Evolutionary conservation across 768 basidiomycete species (phyloP).

Genomic region (Kwoniella mangroviensis): DNA sequence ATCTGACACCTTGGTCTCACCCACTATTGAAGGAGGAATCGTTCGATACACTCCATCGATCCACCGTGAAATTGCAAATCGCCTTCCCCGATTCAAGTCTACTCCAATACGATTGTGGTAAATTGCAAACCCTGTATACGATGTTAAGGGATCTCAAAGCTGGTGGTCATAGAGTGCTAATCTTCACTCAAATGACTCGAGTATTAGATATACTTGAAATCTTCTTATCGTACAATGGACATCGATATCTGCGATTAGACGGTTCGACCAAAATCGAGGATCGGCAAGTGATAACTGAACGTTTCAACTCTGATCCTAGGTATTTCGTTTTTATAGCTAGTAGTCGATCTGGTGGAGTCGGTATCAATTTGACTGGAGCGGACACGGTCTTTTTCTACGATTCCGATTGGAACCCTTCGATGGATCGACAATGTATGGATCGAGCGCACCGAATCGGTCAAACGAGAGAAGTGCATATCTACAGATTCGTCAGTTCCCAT

Average conservation of each 20-base stretch:
- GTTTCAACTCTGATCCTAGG: constrained; percentile 60
- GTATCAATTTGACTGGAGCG: constrained; percentile 74
- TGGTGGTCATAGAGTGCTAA: constrained; percentile 85
- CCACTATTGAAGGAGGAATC: constrained; percentile 54
- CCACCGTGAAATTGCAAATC: constrained; percentile 83
- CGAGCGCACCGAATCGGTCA: constrained; percentile 59
- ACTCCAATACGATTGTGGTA: constrained; percentile 94
- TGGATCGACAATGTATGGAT: constrained; percentile 62
- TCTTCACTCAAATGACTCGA: constrained; percentile 97
- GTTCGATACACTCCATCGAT: constrained; percentile 75
- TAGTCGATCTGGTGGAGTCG: constrained; percentile 67
- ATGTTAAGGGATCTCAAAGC: constrained; percentile 82
- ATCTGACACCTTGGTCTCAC: constrained; percentile 52
- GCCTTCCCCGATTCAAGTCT: constrained; percentile 89
- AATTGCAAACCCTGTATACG: constrained; percentile 80
- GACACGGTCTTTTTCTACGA: constrained; percentile 62
- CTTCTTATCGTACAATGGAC: constrained; percentile 89
- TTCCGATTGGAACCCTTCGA: constrained; percentile 60
- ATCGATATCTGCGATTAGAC: constrained; percentile 90
- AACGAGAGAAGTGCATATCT: constrained; percentile 76
- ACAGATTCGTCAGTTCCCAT: constrained; percentile 72
- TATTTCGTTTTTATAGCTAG: constrained; percentile 61
- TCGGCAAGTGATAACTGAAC: constrained; percentile 62
- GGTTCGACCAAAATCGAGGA: constrained; percentile 96
- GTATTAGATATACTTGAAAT: constrained; percentile 92